phyloP scores from a whole-genome alignment of 169 alveolate species.

The Theileria annulata region DNA sequence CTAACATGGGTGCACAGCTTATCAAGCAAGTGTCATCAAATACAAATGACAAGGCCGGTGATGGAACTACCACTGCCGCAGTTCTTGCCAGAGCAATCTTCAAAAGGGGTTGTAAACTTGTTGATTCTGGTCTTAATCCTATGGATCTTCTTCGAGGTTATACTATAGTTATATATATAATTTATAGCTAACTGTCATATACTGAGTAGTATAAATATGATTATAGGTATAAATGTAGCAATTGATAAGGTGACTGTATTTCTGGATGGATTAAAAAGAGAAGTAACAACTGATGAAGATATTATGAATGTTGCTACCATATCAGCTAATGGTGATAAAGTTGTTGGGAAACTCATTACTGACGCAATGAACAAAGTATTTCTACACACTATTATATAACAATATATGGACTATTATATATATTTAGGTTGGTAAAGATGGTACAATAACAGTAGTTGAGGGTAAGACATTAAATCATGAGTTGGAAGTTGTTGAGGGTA shows the following conservation, averaged over 20 bases:
- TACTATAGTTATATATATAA: neutral
- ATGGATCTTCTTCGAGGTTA: constrained; percentile 96
- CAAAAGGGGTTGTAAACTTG: constrained; percentile 97
- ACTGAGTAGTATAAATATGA: neutral
- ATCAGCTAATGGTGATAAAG: constrained; percentile 97
- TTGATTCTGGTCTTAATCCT: constrained; percentile 99
- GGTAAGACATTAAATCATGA: constrained; percentile 97
- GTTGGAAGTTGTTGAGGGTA: constrained; percentile 98
- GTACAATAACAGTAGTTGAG: constrained; percentile 97
- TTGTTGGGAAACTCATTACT: constrained; percentile 94
- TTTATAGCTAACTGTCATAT: too few relatives aligned
- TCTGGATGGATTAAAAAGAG: constrained; percentile 74
- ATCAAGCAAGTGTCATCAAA: constrained; percentile 96
- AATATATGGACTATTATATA: constrained; percentile 82
- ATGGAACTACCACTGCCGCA: constrained; percentile 99
- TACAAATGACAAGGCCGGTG: constrained; percentile 99
- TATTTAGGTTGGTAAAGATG: constrained; percentile 96
- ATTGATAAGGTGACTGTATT: constrained; percentile 73
- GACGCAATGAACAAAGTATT: constrained; percentile 94
- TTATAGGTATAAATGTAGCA: constrained; percentile 67
- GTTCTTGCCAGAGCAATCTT: constrained; percentile 97
- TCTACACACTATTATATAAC: constrained; percentile 96
- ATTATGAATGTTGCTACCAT: constrained; percentile 96
- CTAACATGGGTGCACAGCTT: constrained; percentile 96
- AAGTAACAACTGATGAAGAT: constrained; percentile 77